Evolutionary conservation across 371 early-diverging fungal genomes (phyloP).

Genomic region (Coemansia sp.): DNA sequence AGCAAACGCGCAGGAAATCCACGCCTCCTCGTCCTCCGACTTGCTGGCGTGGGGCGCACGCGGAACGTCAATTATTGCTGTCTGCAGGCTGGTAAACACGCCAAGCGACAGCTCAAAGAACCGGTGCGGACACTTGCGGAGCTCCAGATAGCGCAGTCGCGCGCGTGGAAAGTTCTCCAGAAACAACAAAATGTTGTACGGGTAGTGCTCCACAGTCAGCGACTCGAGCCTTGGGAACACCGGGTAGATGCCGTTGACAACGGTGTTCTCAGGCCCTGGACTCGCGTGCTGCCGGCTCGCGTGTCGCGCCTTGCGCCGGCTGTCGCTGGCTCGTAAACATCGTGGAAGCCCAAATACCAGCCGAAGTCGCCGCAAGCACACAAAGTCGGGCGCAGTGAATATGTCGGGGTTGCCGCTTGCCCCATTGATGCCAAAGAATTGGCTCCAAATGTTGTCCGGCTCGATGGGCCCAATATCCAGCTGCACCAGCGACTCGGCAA

Average conservation of each 20-base stretch:
- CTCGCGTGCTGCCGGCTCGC: conserved; percentile 4
- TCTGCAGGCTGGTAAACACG: conserved; percentile 10
- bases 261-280: not conserved
- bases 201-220: conserved; percentile 19
- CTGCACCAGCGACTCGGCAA: conserved; percentile 11
- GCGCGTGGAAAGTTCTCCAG: conserved; percentile 40
- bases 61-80: conserved; percentile 10
- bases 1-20: conserved; percentile 7
- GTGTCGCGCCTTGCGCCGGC: conserved; percentile 4
- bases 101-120: conserved; percentile 9
- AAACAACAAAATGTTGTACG: conserved; percentile 21
- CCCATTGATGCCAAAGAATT: conserved; percentile 6
- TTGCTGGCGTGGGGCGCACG: conserved; percentile 2
- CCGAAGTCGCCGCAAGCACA: conserved; percentile 13
- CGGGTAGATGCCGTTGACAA: conserved; percentile 3
- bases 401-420: not conserved
- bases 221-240: conserved; percentile 27
- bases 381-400: not conserved
- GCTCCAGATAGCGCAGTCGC: conserved; percentile 16
- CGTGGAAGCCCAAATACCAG: conserved; percentile 15
- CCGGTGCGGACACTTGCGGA: conserved; percentile 18
- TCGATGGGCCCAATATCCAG: conserved; percentile 36
- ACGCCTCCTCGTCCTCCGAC: conserved; percentile 11
- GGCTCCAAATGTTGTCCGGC: conserved; percentile 27
- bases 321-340: not conserved